Conservation (phyloP, 208 protist genomes). For the Acanthamoeba culbertsoni region DNA sequence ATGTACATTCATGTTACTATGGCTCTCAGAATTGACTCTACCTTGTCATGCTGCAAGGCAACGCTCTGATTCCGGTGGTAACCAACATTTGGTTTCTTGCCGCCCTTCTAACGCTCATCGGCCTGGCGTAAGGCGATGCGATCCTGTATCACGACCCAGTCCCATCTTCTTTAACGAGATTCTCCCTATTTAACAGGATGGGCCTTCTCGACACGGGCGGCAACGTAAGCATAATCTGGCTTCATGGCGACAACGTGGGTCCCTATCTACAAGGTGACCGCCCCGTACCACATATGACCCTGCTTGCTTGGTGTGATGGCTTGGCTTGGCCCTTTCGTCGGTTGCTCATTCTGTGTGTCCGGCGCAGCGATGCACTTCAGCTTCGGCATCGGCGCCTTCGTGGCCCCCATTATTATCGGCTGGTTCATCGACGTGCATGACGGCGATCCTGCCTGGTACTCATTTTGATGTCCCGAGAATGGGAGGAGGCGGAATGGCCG, state of each 20-base stretch:
- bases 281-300: background rate
- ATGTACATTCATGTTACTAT: background rate
- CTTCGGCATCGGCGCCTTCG: constrained; percentile 46
- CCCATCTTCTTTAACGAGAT: background rate
- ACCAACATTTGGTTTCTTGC: constrained; percentile 11
- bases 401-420: constrained; percentile 38
- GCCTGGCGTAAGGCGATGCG: background rate
- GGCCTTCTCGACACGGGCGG: constrained; percentile 37
- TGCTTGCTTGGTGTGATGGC: background rate
- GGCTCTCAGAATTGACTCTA: background rate
- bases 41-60: background rate
- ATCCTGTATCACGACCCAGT: background rate
- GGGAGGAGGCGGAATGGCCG: background rate
- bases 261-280: constrained; percentile 43
- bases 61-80: constrained; percentile 35
- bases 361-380: constrained; percentile 49
- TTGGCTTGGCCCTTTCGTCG: background rate
- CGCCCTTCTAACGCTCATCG: background rate
- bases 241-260: constrained; percentile 42
- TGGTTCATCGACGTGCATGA: constrained; percentile 15
- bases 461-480: background rate
- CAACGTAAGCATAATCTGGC: constrained; percentile 60
- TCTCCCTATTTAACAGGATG: background rate
- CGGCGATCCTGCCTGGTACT: constrained; percentile 22
- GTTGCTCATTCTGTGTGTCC: no score